These are phyloP conservation scores for Saccharum officinarum DNA, from an alignment of 176 grass and related monocot genomes.

Conservation along the genomic window DNA sequence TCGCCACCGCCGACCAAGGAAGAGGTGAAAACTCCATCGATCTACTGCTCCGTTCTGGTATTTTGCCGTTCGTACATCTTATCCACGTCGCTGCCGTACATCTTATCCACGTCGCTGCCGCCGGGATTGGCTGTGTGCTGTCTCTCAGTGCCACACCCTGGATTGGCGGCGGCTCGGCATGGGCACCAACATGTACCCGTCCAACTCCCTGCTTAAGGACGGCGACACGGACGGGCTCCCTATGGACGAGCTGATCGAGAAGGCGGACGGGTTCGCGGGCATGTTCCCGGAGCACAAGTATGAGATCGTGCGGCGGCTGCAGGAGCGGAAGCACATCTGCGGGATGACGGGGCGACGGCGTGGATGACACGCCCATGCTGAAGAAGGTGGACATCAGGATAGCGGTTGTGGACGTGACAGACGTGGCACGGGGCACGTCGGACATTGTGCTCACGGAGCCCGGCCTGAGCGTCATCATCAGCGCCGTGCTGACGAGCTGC, in stretches of 20 bases:
- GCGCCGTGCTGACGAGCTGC: constrained; percentile 71
- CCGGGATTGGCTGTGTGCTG: too few species aligned
- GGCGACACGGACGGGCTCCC: constrained; percentile 46
- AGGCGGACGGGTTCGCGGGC: constrained; percentile 85
- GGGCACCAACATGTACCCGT: constrained; percentile 96
- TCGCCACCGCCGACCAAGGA: too few species aligned
- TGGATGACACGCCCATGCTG: constrained; percentile 85
- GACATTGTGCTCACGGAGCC: constrained; percentile 93
- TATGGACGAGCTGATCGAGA: constrained; percentile 81
- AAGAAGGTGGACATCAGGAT: constrained; percentile 96
- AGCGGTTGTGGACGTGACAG: constrained; percentile 78
- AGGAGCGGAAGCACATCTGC: constrained; percentile 78
- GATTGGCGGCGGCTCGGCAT: constrained; percentile 55
- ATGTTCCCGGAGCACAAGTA: constrained; percentile 99
- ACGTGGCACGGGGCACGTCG: constrained; percentile 67
- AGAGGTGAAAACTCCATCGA: too few species aligned
- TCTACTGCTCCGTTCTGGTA: too few species aligned
- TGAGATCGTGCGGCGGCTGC: constrained; percentile 80
- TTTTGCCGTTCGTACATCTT: too few species aligned
- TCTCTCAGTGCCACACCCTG: too few species aligned
- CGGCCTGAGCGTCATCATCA: constrained; percentile 80
- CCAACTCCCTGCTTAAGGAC: constrained; percentile 58
- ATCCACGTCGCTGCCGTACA: too few species aligned
- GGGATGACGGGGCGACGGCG: constrained; percentile 89
- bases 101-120: too few species aligned